A percentile compares a stretch with the other conserved stretches of the same genome.
Evolutionary conservation across 2,329 filamentous ascomycete species (phyloP).

Genomic region (Fusarium decemcellulare): DNA sequence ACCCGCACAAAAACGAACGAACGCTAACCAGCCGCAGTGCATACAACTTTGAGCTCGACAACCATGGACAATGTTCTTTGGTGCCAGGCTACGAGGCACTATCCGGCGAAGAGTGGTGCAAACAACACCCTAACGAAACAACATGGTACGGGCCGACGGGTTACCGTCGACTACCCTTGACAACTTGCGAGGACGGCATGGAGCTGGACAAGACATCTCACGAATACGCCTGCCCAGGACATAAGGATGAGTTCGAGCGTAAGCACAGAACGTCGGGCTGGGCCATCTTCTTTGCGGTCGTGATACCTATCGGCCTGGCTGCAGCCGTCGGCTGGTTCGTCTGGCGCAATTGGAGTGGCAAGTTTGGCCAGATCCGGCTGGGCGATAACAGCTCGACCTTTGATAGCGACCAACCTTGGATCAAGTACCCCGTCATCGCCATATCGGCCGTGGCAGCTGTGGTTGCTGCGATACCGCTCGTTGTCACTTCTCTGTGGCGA

Average conservation of each 20-base stretch:
- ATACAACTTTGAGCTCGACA: slow-evolving; percentile 90
- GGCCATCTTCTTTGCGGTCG: slow-evolving; percentile 87
- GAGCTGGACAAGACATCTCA: slow-evolving; percentile 78
- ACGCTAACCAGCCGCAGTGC: slow-evolving; percentile 70
- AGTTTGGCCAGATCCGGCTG: slow-evolving; percentile 92
- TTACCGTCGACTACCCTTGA: slow-evolving; percentile 90
- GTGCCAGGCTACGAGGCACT: slow-evolving; percentile 79
- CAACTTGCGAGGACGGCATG: slow-evolving; percentile 84
- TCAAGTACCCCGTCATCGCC: slow-evolving; percentile 86
- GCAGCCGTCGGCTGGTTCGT: slow-evolving; percentile 85
- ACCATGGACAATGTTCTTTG: slow-evolving; percentile 81
- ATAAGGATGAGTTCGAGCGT: slow-evolving; percentile 84
- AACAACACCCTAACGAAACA: slow-evolving; percentile 74
- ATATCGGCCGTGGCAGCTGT: slow-evolving; percentile 76
- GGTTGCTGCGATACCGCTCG: slow-evolving; percentile 75
- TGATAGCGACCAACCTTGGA: slow-evolving; percentile 80
- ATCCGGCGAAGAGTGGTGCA: slow-evolving; percentile 65
- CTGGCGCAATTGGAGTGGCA: slow-evolving; percentile 86
- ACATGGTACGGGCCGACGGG: slow-evolving; percentile 90
- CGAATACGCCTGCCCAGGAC: slow-evolving; percentile 76
- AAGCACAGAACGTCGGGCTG: slow-evolving; percentile 79
- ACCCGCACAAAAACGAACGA: not conserved
- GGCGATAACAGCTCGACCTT: slow-evolving; percentile 75
- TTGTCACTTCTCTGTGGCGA: slow-evolving; percentile 82
- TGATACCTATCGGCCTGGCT: slow-evolving; percentile 81